Percentiles rank a stretch among this genome's conserved stretches.
phyloP scores from a whole-genome alignment of 306 rosid genomes.

The Lagenaria siceraria region DNA sequence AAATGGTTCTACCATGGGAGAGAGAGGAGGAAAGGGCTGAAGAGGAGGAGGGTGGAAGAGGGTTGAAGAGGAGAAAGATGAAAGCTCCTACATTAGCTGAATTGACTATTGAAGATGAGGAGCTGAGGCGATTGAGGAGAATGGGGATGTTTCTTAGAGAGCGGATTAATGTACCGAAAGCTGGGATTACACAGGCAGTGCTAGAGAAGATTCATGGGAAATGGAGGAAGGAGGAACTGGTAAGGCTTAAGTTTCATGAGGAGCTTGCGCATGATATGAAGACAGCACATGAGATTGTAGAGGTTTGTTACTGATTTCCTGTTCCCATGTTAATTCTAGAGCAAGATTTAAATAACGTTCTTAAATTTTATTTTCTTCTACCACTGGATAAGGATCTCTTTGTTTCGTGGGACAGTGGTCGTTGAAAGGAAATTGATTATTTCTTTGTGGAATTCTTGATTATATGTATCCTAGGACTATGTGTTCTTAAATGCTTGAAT shows the following conservation, averaged over 20 bases:
- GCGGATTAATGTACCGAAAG: constrained; percentile 64
- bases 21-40: constrained; percentile 31
- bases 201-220: constrained; percentile 59
- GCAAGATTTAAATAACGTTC: not conserved
- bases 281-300: constrained; percentile 73
- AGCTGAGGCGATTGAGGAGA: constrained; percentile 58
- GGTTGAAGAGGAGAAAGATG: constrained; percentile 30
- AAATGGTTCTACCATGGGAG: constrained; percentile 59
- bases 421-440: not conserved
- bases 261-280: constrained; percentile 74
- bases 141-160: constrained; percentile 50
- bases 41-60: constrained; percentile 29
- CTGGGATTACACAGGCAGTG: constrained; percentile 66
- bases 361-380: not conserved
- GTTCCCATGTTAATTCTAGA: constrained; percentile 1
- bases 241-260: constrained; percentile 86
- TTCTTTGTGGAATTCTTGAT: not conserved
- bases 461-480: not conserved
- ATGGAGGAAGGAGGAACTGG: constrained; percentile 77
- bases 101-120: constrained; percentile 73
- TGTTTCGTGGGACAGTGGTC: not conserved
- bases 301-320: constrained; percentile 33
- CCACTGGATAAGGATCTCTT: not conserved
- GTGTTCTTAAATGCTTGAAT: not conserved
- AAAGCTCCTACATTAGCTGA: constrained; percentile 60